Percentiles rank a stretch among this genome's conserved stretches.
phyloP scores from a whole-genome alignment of 179 eudicot genomes.

The Spergularia azorica region DNA sequence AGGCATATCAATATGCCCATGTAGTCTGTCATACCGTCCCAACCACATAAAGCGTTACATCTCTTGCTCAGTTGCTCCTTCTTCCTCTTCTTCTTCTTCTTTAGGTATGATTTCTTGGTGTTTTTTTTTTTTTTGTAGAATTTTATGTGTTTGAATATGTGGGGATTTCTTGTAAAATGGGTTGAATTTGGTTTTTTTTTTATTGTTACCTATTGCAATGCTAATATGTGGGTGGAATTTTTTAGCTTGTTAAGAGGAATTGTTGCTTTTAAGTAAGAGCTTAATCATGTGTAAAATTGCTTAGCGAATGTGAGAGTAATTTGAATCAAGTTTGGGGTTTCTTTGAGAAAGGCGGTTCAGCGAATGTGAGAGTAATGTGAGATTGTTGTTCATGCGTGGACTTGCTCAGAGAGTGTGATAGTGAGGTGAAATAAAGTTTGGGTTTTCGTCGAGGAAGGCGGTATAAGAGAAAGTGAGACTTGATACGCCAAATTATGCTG shows the following conservation, averaged over 20 bases:
- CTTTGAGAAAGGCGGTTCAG: not conserved
- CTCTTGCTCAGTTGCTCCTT: conserved; percentile 41
- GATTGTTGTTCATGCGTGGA: not conserved
- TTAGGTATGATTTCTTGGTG: conserved; percentile 29
- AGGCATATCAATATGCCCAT: conserved; percentile 46
- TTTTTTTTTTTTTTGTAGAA: not conserved
- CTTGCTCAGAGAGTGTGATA: not conserved
- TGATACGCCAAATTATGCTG: not conserved
- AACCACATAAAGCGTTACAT: conserved; percentile 34
- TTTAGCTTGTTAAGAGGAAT: conserved; percentile 1
- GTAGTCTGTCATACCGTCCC: conserved; percentile 44
- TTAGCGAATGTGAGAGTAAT: not conserved
- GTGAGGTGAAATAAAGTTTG: not conserved
- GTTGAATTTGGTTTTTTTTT: conserved; percentile 13
- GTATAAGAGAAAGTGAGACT: not conserved
- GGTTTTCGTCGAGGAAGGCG: not conserved
- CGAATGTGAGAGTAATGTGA: not conserved
- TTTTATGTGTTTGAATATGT: not conserved
- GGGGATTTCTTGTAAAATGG: not conserved
- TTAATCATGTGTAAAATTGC: not conserved
- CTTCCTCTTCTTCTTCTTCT: conserved; percentile 26
- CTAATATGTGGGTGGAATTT: not conserved
- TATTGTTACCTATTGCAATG: not conserved
- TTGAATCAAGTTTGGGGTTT: not conserved
- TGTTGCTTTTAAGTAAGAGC: not conserved